Conservation (phyloP, 768 basidiomycete species). For the Hydnomerulius pinastri region DNA sequence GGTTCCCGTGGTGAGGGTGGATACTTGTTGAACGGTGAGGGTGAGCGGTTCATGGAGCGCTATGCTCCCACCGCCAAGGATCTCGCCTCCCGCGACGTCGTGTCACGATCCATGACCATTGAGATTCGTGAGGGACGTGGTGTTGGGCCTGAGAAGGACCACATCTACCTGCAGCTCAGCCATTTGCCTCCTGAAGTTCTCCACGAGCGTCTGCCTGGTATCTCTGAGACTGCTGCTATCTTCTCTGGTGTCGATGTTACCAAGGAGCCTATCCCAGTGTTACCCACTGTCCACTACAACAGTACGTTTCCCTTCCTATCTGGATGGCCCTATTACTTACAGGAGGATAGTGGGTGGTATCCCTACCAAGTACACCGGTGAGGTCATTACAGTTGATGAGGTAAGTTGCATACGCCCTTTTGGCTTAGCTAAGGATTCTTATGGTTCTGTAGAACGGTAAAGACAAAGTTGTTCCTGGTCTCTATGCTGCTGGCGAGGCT, state of each 20-base stretch:
- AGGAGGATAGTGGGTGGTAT: constrained; percentile 88
- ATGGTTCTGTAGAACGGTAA: constrained; percentile 63
- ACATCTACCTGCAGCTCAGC: constrained; percentile 94
- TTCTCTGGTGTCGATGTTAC: constrained; percentile 99
- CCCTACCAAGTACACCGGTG: constrained; percentile 97
- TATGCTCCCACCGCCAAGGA: constrained; percentile 99
- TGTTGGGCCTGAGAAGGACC: constrained; percentile 98
- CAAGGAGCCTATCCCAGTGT: constrained; percentile 98
- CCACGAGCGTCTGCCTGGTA: constrained; percentile 96
- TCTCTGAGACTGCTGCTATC: constrained; percentile 98
- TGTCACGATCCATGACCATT: constrained; percentile 98
- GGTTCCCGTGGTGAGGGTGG: constrained; percentile 99
- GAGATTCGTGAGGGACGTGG: constrained; percentile 99
- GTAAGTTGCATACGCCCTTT: constrained; percentile 24
- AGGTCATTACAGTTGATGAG: constrained; percentile 86
- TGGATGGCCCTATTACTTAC: constrained; percentile 13
- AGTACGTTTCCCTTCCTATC: constrained; percentile 54
- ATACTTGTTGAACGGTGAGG: constrained; percentile 96
- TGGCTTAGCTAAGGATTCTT: not conserved
- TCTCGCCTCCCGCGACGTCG: constrained; percentile 98
- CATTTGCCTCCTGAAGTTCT: constrained; percentile 96
- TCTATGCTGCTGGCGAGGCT: constrained; percentile 98
- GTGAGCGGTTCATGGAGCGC: constrained; percentile 99
- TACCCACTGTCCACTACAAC: constrained; percentile 99
- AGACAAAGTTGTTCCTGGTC: constrained; percentile 91